Percentiles rank a stretch among this genome's conserved stretches.
Conservation (phyloP, 169 alveolate species). For the Eimeria falciformis region DNA sequence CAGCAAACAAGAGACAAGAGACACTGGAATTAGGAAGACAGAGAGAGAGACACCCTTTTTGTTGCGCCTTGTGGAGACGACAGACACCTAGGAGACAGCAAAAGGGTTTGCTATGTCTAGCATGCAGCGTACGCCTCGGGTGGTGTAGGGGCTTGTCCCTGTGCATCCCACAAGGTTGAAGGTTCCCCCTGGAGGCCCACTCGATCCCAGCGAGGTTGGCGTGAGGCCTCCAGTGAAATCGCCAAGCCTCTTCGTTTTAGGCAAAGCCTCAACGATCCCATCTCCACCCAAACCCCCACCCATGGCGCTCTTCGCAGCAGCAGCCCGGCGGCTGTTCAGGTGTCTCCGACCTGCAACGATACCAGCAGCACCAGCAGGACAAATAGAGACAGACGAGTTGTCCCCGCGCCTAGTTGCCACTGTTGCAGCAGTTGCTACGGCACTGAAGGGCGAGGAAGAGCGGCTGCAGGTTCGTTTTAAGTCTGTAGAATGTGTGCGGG, state of each 20-base stretch:
- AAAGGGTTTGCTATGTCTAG: no score
- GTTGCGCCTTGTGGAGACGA: no score
- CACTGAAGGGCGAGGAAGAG: no score
- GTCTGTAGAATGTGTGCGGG: no score
- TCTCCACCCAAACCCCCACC: not conserved
- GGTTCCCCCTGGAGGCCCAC: slow-evolving; percentile 52
- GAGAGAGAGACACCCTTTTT: no score
- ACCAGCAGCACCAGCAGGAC: no score
- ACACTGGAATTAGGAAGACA: no score
- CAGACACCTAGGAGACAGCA: no score
- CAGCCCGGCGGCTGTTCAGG: slow-evolving; percentile 54
- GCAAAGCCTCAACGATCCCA: not conserved
- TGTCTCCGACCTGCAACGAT: slow-evolving; percentile 49
- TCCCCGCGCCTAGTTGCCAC: no score
- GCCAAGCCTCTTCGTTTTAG: slow-evolving; percentile 25
- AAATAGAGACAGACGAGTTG: not conserved
- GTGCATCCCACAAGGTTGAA: slow-evolving; percentile 14
- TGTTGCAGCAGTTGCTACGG: not conserved
- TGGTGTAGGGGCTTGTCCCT: slow-evolving; percentile 40
- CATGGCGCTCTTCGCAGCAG: slow-evolving; percentile 39
- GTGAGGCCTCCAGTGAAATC: slow-evolving; percentile 2
- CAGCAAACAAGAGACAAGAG: no score
- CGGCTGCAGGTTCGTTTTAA: no score
- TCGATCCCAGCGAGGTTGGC: slow-evolving; percentile 8
- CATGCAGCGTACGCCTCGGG: no score